These are phyloP conservation scores for Suillus paluster DNA, from an alignment of 768 basidiomycete species.

Conservation along the genomic window DNA sequence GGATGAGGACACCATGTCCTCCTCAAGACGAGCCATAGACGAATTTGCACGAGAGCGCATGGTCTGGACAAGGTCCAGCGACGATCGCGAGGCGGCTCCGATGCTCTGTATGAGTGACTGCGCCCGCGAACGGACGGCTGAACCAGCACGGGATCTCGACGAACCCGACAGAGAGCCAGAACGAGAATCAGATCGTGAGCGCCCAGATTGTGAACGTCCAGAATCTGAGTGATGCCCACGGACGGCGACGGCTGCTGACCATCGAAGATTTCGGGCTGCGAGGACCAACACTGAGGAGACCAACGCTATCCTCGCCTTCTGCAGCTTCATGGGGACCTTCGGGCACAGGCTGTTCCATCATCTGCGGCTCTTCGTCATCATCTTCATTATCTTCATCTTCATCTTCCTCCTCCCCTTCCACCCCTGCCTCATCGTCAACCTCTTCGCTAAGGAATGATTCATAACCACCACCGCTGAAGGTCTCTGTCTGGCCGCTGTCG, in stretches of 20 bases:
- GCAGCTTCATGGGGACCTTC: slow-evolving; percentile 62
- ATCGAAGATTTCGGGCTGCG: slow-evolving; percentile 51
- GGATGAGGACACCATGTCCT: slow-evolving; percentile 46
- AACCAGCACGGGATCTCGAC: slow-evolving; percentile 49
- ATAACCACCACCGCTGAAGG: slow-evolving; percentile 29
- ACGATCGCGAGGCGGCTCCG: slow-evolving; percentile 62
- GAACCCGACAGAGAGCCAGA: slow-evolving; percentile 27
- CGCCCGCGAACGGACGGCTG: slow-evolving; percentile 62
- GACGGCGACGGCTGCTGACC: slow-evolving; percentile 38
- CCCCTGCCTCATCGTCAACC: slow-evolving; percentile 21
- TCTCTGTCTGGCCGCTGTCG: slow-evolving; percentile 34
- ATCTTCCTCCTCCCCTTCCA: slow-evolving; percentile 31
- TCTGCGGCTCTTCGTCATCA: slow-evolving; percentile 38
- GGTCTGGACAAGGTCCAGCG: slow-evolving; percentile 57
- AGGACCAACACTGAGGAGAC: slow-evolving; percentile 55
- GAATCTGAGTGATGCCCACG: slow-evolving; percentile 27
- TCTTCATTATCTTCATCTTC: too few species aligned
- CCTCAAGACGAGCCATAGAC: slow-evolving; percentile 71
- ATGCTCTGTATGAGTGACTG: slow-evolving; percentile 72
- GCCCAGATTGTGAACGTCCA: slow-evolving; percentile 42
- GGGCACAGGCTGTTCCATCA: slow-evolving; percentile 49
- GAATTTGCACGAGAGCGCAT: slow-evolving; percentile 63
- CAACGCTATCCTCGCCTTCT: slow-evolving; percentile 67
- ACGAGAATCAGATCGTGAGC: slow-evolving; percentile 27
- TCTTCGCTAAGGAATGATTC: slow-evolving; percentile 37